Evolutionary conservation across 225 moss, liverwort and hornwort species (phyloP), one percentile per base, ranked within the genome.

Genomic region (Straminergon stramineum): DNA sequence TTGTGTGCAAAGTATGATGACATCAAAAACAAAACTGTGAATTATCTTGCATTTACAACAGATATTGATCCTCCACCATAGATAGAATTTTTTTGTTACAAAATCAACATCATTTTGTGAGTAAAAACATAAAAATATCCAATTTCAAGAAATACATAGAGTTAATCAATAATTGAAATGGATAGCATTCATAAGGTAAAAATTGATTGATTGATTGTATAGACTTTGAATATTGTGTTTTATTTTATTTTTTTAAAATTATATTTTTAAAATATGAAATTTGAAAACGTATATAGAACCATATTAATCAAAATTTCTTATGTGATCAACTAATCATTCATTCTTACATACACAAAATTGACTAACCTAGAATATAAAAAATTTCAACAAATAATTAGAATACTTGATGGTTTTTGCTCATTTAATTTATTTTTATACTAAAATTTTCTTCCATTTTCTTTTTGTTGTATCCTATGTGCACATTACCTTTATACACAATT

Each of bases 1-100:
- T 83, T 99, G 30, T 95, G 96, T 83, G 96, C 95, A 84, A 99
- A 99, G 19, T 99, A 97, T 39, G 98, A 99, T 66, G 98, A 99
- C 56, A 91, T 95, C 4, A 95, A 95, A 74, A 96, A 97, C 11
- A 95, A 91, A 43, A 99, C 97, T 81, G 95, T 97, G 35, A 99
- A 99, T 83, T 99, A 96, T 87, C 93, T 97, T 65, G 98, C 98
- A 41, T 99, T 99, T 67, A 96, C 98, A 28, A 95, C 93, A 31
- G 96, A 97, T 79, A 95, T 99, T 58, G 98, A 99, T 87, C 97
- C 97, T 27, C 90, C 89, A 34, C 11, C 60, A 22, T 94, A 91
- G 13, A 43, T n/a, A 32, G 10, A 11, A 18, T 24, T 43, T 43
- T 80, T 6, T 17, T 2, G 39, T 3, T 17, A 5, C 0, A 56